These are phyloP conservation scores for Mucor mucedo DNA, from an alignment of 371 early-diverging fungal genomes.

Conservation along the genomic window DNA sequence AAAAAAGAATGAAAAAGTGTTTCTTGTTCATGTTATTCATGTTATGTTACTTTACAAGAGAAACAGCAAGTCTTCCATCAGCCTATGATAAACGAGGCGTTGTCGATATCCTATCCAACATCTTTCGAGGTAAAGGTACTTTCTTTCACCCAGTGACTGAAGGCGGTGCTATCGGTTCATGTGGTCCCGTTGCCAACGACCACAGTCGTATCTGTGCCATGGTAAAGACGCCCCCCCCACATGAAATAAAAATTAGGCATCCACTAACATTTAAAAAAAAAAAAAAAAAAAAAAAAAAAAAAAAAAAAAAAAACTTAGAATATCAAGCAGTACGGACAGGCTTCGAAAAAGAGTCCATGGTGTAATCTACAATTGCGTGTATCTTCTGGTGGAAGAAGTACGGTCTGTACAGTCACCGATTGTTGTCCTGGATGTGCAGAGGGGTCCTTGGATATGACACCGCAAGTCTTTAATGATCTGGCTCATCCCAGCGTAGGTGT, in stretches of 20 bases:
- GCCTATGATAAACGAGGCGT: background rate
- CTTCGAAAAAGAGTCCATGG: conserved; percentile 23
- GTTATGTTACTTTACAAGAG: too few species aligned
- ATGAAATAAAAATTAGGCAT: too few species aligned
- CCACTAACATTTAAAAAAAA: too few species aligned
- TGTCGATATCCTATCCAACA: conserved; percentile 13
- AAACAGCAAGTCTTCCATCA: too few species aligned
- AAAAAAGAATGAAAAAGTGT: too few species aligned
- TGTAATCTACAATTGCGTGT: conserved; percentile 28
- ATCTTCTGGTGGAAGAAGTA: conserved; percentile 37
- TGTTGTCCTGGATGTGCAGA: conserved; percentile 39
- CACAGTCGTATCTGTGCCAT: conserved; percentile 39
- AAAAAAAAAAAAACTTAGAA: background rate
- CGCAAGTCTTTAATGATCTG: conserved; percentile 60
- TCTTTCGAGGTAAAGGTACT: conserved; percentile 30
- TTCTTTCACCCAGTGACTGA: conserved; percentile 39
- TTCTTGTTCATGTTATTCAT: too few species aligned
- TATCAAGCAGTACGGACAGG: conserved; percentile 19
- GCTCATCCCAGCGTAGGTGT: conserved; percentile 53
- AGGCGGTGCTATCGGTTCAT: conserved; percentile 32
- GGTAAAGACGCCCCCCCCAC: background rate
- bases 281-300: too few species aligned
- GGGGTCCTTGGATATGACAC: conserved; percentile 58
- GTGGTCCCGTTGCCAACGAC: conserved; percentile 30
- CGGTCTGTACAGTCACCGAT: conserved; percentile 32